Base-by-base conservation (phyloP, 2,329 filamentous ascomycete genomes). In the Aotearoamyces nothofagi region DNA sequence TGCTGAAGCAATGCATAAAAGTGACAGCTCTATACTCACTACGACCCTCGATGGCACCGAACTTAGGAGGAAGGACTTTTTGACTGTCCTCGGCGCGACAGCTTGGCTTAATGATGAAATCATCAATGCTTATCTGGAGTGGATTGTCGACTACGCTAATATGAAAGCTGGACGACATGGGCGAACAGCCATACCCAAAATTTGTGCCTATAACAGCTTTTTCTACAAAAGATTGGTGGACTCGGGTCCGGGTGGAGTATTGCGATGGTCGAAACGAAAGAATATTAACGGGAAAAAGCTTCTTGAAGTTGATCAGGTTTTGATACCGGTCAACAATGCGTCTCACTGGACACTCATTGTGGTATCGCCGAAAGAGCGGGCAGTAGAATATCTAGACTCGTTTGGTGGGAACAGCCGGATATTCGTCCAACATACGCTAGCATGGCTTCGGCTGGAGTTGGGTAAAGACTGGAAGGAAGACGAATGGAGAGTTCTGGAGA, bases 31-130 rank as follows among this genome's bases (percentile, higher is more conserved):
- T 10, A 44, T 43, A 5, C 50, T 69, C 28, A 58, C 57, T 33
- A 58, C 47, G 30, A 61, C 63, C 7, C 50, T 54, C 5, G 63
- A 66, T 35, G 61, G 63, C 2, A 56, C 56, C 3, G 55, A 63
- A 9, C 51, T 80, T 10, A 56, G 45, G 1, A 47, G 55, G 2
- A 65, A 69, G 29, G 76, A 81, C 44, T 75, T 83, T 41, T 56
- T 53, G n/a, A 75, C 63, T 26, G 52, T 84, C 5, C 58, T 76
- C 10, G 56, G 57, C 11, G 49, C 55, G 6, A 58, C 52, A 1
- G 59, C 58, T 15, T 87, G 79, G 79, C 61, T 87, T 5, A 84
- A 86, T 38, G 80, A 86, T 47, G 74, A 80, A 40, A 68, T 78
- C 28, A 68, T 87, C 40, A 80, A 82, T 40, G 67, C 68, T 9